Base-by-base conservation (phyloP, 2,329 filamentous ascomycete genomes). In the Onygena corvina region DNA sequence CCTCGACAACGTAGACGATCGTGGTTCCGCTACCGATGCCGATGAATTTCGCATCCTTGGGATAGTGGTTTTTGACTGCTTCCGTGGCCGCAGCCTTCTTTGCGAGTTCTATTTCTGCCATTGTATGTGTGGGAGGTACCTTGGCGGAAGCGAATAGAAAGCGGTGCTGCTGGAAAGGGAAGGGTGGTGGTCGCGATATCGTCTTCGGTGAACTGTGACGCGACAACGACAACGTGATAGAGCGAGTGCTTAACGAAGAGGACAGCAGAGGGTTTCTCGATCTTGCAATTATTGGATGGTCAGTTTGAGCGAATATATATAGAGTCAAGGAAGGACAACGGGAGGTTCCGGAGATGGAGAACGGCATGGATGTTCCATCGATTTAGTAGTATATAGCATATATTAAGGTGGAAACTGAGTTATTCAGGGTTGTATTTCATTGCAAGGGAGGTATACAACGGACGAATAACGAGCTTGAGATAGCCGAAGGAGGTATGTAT, bases 1-100 rank as follows among this genome's bases (percentile, higher is more conserved):
- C 79, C 59, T 83, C 76, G 52, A 83, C 78, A 51, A 81, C 79
- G 63, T 82, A 82, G 58, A 81, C 75, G 53, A 83, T 80, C 16
- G 79, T 82, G 33, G 75, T 79, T 47, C 79, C 79, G 42, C 75
- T 79, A 52, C 79, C 79, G 58, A 83, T 82, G 53, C 79, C 79
- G 34, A 82, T 75, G 59, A 75, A 80, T 52, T 69, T 71, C 54
- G 76, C 73, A 53, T 69, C 61, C 51, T 71, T 67, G 49, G 73
- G 69, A 67, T 82, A 83, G 66, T 82, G 76, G 54, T 80, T 77
- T 38, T 61, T 62, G 6, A 81, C 77, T 14, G 79, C 79, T 54
- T 69, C 67, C 55, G 68, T 71, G 44, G 77, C 79, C 50, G 79
- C 79, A 21, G 74, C 72, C 55, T 73, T 72, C 66, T 82, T 82